Evolutionary conservation across 768 basidiomycete species (phyloP).

Genomic region (Boletus rubescentipes): DNA sequence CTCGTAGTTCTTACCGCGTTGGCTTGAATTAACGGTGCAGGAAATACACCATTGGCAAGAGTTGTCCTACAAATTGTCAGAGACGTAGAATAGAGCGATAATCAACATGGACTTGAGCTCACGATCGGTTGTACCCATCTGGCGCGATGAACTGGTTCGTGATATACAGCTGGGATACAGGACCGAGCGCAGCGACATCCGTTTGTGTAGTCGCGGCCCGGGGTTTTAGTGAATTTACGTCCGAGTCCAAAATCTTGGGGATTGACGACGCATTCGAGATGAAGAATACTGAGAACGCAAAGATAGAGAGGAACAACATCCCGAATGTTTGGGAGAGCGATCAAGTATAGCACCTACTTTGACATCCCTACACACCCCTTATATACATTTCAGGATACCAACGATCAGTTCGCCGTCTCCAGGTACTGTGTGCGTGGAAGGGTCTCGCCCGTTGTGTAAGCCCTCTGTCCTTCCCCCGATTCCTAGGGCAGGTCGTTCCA

Average conservation of each 20-base stretch:
- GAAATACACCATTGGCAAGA: neutral
- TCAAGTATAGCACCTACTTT: too few relatives aligned
- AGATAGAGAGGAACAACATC: neutral
- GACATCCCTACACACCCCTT: too few relatives aligned
- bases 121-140: neutral
- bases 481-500: too few relatives aligned
- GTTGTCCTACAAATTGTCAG: neutral
- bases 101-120: neutral
- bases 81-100: neutral
- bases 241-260: neutral
- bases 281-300: constrained; percentile 2
- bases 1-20: neutral
- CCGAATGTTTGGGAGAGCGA: too few relatives aligned
- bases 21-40: neutral
- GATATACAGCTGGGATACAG: constrained; percentile 29
- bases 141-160: constrained; percentile 33
- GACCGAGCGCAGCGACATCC: constrained; percentile 7
- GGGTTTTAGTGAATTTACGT: neutral
- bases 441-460: too few relatives aligned
- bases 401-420: too few relatives aligned
- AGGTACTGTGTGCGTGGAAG: too few relatives aligned
- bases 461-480: too few relatives aligned
- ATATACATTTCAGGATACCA: too few relatives aligned
- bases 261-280: neutral
- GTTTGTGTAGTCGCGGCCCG: neutral